Base-by-base conservation (phyloP, 805 yeast genomes). In the Hanseniaspora thailandica region DNA sequence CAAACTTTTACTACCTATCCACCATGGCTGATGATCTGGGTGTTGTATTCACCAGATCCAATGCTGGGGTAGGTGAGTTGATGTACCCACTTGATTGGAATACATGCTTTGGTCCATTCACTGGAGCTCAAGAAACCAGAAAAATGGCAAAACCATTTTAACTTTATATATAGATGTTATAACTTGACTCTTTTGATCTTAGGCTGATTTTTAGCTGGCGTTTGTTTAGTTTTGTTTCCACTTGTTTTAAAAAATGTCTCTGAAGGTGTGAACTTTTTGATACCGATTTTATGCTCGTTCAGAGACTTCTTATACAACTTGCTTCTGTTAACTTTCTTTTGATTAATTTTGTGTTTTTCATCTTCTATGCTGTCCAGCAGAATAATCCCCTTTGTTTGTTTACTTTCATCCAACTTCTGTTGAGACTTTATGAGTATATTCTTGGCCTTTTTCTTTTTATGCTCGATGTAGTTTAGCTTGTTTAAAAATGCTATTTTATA, bases 11-110 rank as follows among this genome's bases (percentile, higher is more conserved):
- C 64, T 93, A 89, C 65, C 71, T 93, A 57, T 77, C 87, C 6
- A 93, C 98, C 0, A 94, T 96, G 2, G 73, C 82, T 57, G 87
- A 90, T 65, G 96, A 90, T 62, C 70, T 90, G 38, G 99, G 99
- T 2, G 98, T 93, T 4, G 82, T 93, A 1, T 85, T 89, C 66
- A 97, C 97, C 5, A 79, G 76, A 56, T 76, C 82, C 41, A 61
- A 62, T 28, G 77, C 75, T 57, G 82, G 81, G 17, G 80, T 80
- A 3, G 96, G 96, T 2, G 80, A 78, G 35, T 68, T 80, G 53
- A 79, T 93, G 86, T 83, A 81, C 60, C 94, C 98, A 2, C 68
- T 87, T 41, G 97, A 93, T 67, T 93, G 97, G 97, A 89, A 87
- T 68, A 84, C 87, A 12, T 93, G 94, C 97, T 75, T 83, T 31